Percentiles rank a stretch among this genome's conserved stretches.
These are phyloP conservation scores for Pythium pyrilobum DNA, from an alignment of 352 stramenopile species.

Conservation along the genomic window DNA sequence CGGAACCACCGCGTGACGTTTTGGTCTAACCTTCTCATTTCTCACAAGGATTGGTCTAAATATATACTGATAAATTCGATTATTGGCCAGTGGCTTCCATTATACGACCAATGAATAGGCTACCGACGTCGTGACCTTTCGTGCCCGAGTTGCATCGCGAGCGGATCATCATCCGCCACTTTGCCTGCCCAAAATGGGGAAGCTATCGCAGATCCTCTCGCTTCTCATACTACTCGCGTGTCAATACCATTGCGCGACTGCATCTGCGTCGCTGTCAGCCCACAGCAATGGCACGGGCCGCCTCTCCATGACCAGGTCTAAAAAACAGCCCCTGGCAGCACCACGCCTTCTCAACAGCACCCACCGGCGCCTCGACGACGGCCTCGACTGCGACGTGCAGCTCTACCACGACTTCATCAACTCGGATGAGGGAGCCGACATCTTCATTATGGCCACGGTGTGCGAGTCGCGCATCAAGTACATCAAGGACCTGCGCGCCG, in stretches of 20 bases:
- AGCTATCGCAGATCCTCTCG: no score
- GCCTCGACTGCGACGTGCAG: slow-evolving; percentile 36
- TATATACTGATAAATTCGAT: no score
- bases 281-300: background rate
- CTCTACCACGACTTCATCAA: slow-evolving; percentile 51
- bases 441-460: slow-evolving; percentile 65
- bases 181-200: no score
- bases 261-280: background rate
- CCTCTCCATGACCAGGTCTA: background rate
- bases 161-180: no score
- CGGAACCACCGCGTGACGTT: no score
- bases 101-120: no score
- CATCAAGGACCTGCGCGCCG: slow-evolving; percentile 51
- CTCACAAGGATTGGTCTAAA: no score
- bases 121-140: no score
- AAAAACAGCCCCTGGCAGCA: background rate
- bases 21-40: no score
- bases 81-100: no score
- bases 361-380: slow-evolving; percentile 9
- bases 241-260: background rate
- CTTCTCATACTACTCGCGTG: background rate
- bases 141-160: no score
- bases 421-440: slow-evolving; percentile 53
- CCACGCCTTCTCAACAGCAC: background rate
- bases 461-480: slow-evolving; percentile 76